Percentiles rank a stretch among this genome's conserved stretches.
phyloP scores from a whole-genome alignment of 768 basidiomycete genomes.

The Tubosaeta sp. region DNA sequence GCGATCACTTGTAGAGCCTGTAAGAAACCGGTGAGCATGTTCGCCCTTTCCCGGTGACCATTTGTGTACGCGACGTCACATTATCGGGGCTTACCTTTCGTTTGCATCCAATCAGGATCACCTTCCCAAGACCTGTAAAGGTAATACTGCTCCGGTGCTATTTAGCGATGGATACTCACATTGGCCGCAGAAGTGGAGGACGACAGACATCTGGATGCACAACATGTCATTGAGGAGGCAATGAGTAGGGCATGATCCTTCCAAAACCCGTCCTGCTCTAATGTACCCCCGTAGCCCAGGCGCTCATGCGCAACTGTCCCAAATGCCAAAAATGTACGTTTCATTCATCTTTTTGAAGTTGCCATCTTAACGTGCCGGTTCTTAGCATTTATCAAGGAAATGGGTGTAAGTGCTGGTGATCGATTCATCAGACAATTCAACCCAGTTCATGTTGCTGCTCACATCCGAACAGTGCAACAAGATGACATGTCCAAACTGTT shows the following conservation, averaged over 20 bases:
- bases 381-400: slow-evolving; percentile 77
- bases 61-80: background rate
- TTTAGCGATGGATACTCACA: background rate
- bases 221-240: slow-evolving; percentile 84
- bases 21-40: slow-evolving; percentile 56
- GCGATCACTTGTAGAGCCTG: slow-evolving; percentile 77
- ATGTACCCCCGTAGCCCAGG: slow-evolving; percentile 47
- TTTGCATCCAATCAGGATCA: slow-evolving; percentile 52
- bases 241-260: slow-evolving; percentile 59
- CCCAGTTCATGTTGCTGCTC: background rate
- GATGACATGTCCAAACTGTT: slow-evolving; percentile 76
- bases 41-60: background rate
- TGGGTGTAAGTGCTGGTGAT: slow-evolving; percentile 50
- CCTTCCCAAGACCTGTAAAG: slow-evolving; percentile 76
- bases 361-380: background rate
- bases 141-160: slow-evolving; percentile 28
- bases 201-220: slow-evolving; percentile 68
- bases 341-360: background rate
- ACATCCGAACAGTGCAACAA: slow-evolving; percentile 72
- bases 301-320: slow-evolving; percentile 85
- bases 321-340: slow-evolving; percentile 71
- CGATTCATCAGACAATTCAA: background rate
- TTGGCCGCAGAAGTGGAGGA: slow-evolving; percentile 58
- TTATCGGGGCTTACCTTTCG: slow-evolving; percentile 1
- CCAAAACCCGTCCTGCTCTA: background rate